phyloP scores from a whole-genome alignment of 257 asterid species.

The Prunella vulgaris region DNA sequence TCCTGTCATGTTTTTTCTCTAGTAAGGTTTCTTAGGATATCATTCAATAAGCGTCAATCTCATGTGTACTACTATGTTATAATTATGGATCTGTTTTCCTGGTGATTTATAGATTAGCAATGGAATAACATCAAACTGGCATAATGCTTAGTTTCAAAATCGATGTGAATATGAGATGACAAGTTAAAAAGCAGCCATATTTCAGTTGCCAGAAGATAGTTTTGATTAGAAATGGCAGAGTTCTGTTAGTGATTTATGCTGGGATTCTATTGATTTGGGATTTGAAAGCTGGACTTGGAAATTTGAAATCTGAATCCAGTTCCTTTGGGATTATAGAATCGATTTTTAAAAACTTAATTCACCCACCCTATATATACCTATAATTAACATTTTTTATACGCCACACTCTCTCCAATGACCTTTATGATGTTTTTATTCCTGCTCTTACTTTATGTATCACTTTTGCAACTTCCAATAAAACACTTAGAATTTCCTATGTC shows the following conservation, averaged over 20 bases:
- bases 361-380: too few relatives aligned
- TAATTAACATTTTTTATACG: too few relatives aligned
- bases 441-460: too few relatives aligned
- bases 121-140: background rate
- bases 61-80: background rate
- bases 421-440: too few relatives aligned
- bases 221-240: background rate
- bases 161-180: background rate
- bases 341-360: too few relatives aligned
- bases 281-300: background rate
- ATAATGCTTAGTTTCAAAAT: conserved; percentile 4
- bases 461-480: too few relatives aligned
- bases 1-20: background rate
- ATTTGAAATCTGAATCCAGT: too few relatives aligned
- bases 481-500: too few relatives aligned
- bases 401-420: too few relatives aligned
- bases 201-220: background rate
- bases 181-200: background rate
- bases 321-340: too few relatives aligned
- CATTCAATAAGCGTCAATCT: background rate
- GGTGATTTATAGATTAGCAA: background rate
- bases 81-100: background rate
- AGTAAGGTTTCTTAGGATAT: background rate
- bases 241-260: background rate
- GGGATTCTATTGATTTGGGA: background rate